Evolutionary conservation across 2,329 filamentous ascomycete species (phyloP).

Genomic region (Blumeria hordei): DNA sequence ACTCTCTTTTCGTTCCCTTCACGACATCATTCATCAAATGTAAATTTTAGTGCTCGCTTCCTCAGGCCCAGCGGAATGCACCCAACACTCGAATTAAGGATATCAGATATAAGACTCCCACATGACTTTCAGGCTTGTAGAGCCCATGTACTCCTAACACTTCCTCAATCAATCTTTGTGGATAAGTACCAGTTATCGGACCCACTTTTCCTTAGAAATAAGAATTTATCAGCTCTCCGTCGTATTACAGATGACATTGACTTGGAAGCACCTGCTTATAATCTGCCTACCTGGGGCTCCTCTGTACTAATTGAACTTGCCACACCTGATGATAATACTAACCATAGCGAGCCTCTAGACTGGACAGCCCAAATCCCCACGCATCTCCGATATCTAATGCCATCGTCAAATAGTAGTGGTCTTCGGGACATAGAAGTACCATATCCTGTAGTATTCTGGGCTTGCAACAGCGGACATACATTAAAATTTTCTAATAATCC

Average conservation of each 20-base stretch:
- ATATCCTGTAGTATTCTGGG: constrained; percentile 77
- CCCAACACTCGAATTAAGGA: constrained; percentile 46
- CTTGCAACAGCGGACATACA: constrained; percentile 43
- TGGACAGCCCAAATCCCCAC: constrained; percentile 55
- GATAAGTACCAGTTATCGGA: constrained; percentile 72
- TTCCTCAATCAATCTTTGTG: constrained; percentile 60
- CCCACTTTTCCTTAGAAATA: constrained; percentile 52
- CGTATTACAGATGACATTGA: constrained; percentile 57
- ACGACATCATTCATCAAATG: constrained; percentile 37
- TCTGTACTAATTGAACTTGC: constrained; percentile 52
- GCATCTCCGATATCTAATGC: constrained; percentile 62
- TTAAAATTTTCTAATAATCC: constrained; percentile 52
- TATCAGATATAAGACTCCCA: constrained; percentile 29
- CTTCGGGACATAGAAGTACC: constrained; percentile 35
- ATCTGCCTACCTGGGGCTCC: constrained; percentile 54
- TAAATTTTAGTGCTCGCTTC: constrained; percentile 39
- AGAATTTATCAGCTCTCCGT: constrained; percentile 46
- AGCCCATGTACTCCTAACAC: constrained; percentile 57
- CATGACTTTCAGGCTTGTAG: constrained; percentile 35
- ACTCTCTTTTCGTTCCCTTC: constrained; percentile 68
- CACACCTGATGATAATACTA: constrained; percentile 16
- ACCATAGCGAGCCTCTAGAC: constrained; percentile 14
- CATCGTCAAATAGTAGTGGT: constrained; percentile 24
- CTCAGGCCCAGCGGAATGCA: constrained; percentile 57
- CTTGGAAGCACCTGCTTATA: constrained; percentile 74